Percentiles rank a stretch among this genome's conserved stretches.
Conservation (phyloP, 129 eudicot genomes). For the Artemisia annua region DNA sequence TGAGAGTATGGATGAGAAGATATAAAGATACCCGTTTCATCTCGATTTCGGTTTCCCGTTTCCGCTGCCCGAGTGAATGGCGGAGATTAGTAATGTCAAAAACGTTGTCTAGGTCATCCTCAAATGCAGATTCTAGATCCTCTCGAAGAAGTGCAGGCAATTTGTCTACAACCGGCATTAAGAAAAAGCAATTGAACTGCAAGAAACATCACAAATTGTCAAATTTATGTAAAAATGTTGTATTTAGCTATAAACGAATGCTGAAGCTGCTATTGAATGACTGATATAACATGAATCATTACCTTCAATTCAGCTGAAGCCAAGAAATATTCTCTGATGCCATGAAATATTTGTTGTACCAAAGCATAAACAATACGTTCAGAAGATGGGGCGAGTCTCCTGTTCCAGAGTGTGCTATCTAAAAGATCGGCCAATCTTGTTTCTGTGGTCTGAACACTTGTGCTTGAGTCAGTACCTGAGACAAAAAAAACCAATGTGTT, state of each 20-base stretch:
- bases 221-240: not conserved
- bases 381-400: conserved; percentile 97
- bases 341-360: conserved; percentile 97
- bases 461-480: conserved; percentile 65
- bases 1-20: not conserved
- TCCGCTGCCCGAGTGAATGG: conserved; percentile 62
- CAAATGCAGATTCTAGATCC: conserved; percentile 85
- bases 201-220: conserved; percentile 26
- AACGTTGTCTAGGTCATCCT: conserved; percentile 72
- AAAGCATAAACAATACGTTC: conserved; percentile 96
- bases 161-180: conserved; percentile 97
- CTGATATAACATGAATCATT: not conserved
- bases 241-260: conserved; percentile 1
- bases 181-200: conserved; percentile 97
- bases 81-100: conserved; percentile 79
- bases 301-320: conserved; percentile 95
- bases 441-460: conserved; percentile 68
- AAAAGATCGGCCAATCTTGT: conserved; percentile 92
- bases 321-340: conserved; percentile 90
- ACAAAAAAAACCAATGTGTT: conserved; percentile 30
- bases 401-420: conserved; percentile 95
- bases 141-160: conserved; percentile 86
- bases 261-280: not conserved
- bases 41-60: conserved; percentile 78
- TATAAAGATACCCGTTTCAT: conserved; percentile 59